Evolutionary conservation across 768 basidiomycete species (phyloP), one percentile per base, ranked within the genome.

Genomic region (Coprinellus micaceus): DNA sequence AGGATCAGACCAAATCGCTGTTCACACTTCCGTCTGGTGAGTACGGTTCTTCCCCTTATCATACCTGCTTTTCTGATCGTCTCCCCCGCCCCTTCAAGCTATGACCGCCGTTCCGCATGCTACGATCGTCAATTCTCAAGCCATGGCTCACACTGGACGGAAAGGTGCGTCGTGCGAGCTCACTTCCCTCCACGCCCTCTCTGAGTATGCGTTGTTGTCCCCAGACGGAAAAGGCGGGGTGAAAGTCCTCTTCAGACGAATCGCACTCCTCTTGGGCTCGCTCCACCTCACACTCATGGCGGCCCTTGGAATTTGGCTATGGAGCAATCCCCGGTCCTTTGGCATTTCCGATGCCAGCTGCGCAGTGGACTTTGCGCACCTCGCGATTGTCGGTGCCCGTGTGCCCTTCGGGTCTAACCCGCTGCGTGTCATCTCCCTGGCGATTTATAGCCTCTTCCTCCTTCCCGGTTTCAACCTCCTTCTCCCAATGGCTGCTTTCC

Each of bases 211-310:
- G 36, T 9, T 9, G 36, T 9, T 37, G 43, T 10, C 21, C 10
- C 9, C 19, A 19, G 10, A 24, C 22, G n/a, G 7, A 45, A 19
- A 45, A n/a, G n/a, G n/a, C n/a, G 22, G 47, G 12, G 50, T 30
- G 13, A 52, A 36, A 24, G 15, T 52, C 29, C 50, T 52, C 22
- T 13, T 52, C 19, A 30, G 22, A 25, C 50, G 50, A 7, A 10
- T 52, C 33, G 50, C 33, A 25, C 15, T 58, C 12, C 30, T 58
- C 17, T 24, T 58, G 9, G 56, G 56, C 0, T 44, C 56, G 4
- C 40, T 56, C 13, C 60, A 61, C 22, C 53, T 61, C 9, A 55
- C 57, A 10, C 41, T 58, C 26, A 51, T 61, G 19, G 53, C 53
- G 1, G 44, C 12, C 19, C 28, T 55, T 17, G 60, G 60, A 1